Evolutionary conservation across 768 basidiomycete species (phyloP).

Genomic region (Agaricus blazei): DNA sequence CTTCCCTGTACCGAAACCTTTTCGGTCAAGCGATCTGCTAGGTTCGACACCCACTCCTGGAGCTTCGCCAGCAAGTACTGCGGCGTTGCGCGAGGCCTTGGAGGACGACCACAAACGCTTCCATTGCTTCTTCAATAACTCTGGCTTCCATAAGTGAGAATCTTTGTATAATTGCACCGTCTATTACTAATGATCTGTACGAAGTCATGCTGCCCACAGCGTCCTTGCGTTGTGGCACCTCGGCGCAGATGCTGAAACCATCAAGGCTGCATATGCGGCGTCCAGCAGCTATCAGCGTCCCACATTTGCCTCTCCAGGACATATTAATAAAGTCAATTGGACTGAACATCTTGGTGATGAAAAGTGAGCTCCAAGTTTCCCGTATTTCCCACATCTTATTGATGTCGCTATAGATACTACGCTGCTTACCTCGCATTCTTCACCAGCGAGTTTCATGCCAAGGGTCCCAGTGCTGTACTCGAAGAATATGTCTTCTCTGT

Average conservation of each 20-base stretch:
- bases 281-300: conserved; percentile 32
- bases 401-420: conserved; percentile 42
- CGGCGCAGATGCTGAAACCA: conserved; percentile 40
- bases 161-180: conserved; percentile 11
- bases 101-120: conserved; percentile 45
- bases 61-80: conserved; percentile 31
- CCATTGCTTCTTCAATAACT: conserved; percentile 50
- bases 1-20: conserved; percentile 1
- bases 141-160: conserved; percentile 30
- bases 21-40: not conserved
- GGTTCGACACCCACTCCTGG: conserved; percentile 22
- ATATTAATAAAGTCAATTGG: conserved; percentile 45
- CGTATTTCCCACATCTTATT: not conserved
- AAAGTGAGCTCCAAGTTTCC: conserved; percentile 24
- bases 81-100: conserved; percentile 32
- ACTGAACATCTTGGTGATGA: conserved; percentile 53
- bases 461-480: conserved; percentile 38
- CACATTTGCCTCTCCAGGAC: conserved; percentile 36
- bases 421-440: conserved; percentile 56
- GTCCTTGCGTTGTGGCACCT: conserved; percentile 57
- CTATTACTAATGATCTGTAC: conserved; percentile 23
- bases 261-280: conserved; percentile 31
- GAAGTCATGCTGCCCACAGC: conserved; percentile 51
- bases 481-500: conserved; percentile 60
- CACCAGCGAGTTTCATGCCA: conserved; percentile 31